Evolutionary conservation across 805 yeast genomes (phyloP).

Genomic region (Ogataea naganishii): DNA sequence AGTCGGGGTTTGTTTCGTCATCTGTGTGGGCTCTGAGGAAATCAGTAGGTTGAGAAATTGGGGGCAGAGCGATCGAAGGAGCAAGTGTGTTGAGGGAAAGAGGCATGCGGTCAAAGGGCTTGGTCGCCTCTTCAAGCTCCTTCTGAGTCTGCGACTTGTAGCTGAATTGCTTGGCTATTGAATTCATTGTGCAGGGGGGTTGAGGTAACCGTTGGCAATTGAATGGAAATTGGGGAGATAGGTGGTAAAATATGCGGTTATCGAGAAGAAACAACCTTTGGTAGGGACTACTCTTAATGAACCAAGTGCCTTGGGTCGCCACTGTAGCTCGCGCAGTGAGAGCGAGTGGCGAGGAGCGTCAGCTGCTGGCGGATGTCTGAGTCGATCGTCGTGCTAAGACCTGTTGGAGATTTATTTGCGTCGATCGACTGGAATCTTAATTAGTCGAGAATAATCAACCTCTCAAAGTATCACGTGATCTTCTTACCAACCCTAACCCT

Average conservation of each 20-base stretch:
- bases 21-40: conserved; percentile 97
- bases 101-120: conserved; percentile 7
- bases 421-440: no score
- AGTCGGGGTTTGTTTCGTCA: conserved; percentile 86
- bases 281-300: no score
- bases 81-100: conserved; percentile 25
- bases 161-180: conserved; percentile 19
- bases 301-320: no score
- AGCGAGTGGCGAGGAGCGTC: no score
- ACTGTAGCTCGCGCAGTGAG: no score
- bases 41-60: conserved; percentile 81
- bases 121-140: conserved; percentile 15
- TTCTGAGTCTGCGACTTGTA: conserved; percentile 14
- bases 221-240: conserved; percentile 2
- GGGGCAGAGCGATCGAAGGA: conserved; percentile 68
- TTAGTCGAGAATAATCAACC: no score
- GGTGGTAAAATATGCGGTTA: background rate
- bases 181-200: conserved; percentile 19
- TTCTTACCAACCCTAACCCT: no score
- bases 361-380: no score
- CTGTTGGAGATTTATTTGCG: no score
- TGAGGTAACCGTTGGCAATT: conserved; percentile 4
- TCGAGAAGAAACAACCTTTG: background rate
- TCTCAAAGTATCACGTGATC: no score
- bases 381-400: no score